A percentile compares a stretch with the other conserved stretches of the same genome.
These are phyloP conservation scores for Porphyridium purpureum DNA, from an alignment of 23 red algal genomes.

Conservation along the genomic window DNA sequence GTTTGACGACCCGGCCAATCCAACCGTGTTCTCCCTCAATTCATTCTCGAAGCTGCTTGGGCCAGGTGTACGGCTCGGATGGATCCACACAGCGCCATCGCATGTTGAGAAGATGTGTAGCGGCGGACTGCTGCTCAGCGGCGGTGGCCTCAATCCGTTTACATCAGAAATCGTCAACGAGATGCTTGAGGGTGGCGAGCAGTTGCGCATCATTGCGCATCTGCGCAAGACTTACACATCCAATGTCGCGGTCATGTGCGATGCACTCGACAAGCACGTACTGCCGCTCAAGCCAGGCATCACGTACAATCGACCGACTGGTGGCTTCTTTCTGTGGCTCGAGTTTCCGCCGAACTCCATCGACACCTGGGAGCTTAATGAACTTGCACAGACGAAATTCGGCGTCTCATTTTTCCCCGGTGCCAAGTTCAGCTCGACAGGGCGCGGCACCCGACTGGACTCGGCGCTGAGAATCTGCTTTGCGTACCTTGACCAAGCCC, in stretches of 20 bases:
- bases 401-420: conserved; percentile 66
- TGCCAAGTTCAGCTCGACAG: conserved; percentile 11
- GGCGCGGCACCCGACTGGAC: background rate
- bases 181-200: conserved; percentile 15
- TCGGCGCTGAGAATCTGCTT: conserved; percentile 53
- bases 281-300: conserved; percentile 1
- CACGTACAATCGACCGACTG: conserved; percentile 21
- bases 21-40: conserved; percentile 49
- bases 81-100: conserved; percentile 24
- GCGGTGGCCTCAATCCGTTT: conserved; percentile 69
- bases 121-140: conserved; percentile 32
- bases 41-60: conserved; percentile 71
- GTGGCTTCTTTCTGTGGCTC: conserved; percentile 65
- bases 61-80: conserved; percentile 64
- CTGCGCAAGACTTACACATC: conserved; percentile 22
- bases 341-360: conserved; percentile 19
- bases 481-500: conserved; percentile 21
- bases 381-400: conserved; percentile 3
- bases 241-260: conserved; percentile 10
- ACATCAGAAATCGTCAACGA: conserved; percentile 38
- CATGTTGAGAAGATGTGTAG: conserved; percentile 28
- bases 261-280: conserved; percentile 32
- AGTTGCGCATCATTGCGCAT: conserved; percentile 12
- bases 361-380: conserved; percentile 35
- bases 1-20: conserved; percentile 23